phyloP scores from a whole-genome alignment of 768 basidiomycete species.

The Calocybe indica region DNA sequence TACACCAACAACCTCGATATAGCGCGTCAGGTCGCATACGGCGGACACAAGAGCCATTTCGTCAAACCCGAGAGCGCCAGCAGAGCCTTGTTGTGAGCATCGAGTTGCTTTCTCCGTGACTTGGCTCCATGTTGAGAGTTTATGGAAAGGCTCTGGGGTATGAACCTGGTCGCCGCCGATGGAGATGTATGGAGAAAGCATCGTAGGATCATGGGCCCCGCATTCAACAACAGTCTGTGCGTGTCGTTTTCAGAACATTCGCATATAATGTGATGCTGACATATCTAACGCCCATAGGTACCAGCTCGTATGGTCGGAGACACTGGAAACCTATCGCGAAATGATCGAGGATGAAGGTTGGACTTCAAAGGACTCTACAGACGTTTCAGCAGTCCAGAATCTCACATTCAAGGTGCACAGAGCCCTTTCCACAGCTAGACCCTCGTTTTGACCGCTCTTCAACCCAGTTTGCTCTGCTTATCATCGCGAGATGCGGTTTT shows the following conservation, averaged over 20 bases:
- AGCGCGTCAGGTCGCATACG: conserved; percentile 34
- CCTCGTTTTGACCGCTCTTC: background rate
- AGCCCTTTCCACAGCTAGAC: background rate
- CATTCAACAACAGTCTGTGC: conserved; percentile 36
- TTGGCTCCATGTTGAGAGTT: conserved; percentile 3
- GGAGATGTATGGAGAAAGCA: conserved; percentile 41
- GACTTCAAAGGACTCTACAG: conserved; percentile 10
- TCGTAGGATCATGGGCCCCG: conserved; percentile 35
- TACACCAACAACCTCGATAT: conserved; percentile 43
- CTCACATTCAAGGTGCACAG: conserved; percentile 24
- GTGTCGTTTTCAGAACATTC: conserved; percentile 3
- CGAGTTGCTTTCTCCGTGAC: background rate
- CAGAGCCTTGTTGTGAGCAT: conserved; percentile 24
- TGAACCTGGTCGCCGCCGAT: conserved; percentile 40
- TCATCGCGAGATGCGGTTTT: conserved; percentile 41
- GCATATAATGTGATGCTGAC: conserved; percentile 1
- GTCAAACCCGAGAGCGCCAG: conserved; percentile 31
- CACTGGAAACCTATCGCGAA: conserved; percentile 22
- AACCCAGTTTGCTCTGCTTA: conserved; percentile 32
- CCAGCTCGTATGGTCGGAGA: conserved; percentile 29
- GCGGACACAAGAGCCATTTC: conserved; percentile 32
- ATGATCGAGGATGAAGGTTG: conserved; percentile 27
- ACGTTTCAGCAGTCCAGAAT: conserved; percentile 18
- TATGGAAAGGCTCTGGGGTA: conserved; percentile 33
- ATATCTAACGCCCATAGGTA: conserved; percentile 15